phyloP scores from a whole-genome alignment of 768 basidiomycete genomes.

The Auricularia sp. region DNA sequence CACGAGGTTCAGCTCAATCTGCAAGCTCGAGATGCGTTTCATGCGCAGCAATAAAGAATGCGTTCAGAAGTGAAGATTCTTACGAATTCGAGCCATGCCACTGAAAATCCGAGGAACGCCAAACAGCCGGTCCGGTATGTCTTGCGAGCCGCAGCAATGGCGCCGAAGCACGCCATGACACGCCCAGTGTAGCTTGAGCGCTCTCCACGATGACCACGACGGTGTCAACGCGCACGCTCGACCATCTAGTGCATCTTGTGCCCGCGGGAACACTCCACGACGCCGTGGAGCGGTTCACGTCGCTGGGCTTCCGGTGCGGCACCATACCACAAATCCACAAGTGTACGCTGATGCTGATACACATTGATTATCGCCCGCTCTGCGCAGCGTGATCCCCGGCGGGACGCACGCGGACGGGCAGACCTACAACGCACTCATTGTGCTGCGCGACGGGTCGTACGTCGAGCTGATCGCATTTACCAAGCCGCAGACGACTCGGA shows the following conservation, averaged over 20 bases:
- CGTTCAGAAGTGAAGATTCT: no score
- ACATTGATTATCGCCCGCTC: no score
- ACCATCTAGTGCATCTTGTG: conserved; percentile 66
- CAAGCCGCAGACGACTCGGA: conserved; percentile 32
- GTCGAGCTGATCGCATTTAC: conserved; percentile 62
- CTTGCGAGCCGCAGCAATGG: background rate
- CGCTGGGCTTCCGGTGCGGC: conserved; percentile 58
- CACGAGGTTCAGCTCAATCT: no score
- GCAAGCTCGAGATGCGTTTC: no score
- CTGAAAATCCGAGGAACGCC: no score
- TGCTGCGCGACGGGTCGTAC: conserved; percentile 50
- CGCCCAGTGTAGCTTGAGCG: background rate
- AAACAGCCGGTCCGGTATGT: no score
- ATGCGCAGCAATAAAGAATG: no score
- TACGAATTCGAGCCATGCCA: no score
- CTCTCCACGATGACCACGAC: background rate
- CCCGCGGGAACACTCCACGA: conserved; percentile 48
- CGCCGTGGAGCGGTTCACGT: conserved; percentile 40
- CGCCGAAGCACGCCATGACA: background rate
- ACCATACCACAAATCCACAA: background rate
- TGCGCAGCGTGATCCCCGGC: conserved; percentile 49
- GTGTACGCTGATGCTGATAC: background rate
- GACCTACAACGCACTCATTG: conserved; percentile 57
- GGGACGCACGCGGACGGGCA: conserved; percentile 56
- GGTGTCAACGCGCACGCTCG: conserved; percentile 34